phyloP scores from a whole-genome alignment of 192 early-diverging fungal genomes.

The Podila epigama region DNA sequence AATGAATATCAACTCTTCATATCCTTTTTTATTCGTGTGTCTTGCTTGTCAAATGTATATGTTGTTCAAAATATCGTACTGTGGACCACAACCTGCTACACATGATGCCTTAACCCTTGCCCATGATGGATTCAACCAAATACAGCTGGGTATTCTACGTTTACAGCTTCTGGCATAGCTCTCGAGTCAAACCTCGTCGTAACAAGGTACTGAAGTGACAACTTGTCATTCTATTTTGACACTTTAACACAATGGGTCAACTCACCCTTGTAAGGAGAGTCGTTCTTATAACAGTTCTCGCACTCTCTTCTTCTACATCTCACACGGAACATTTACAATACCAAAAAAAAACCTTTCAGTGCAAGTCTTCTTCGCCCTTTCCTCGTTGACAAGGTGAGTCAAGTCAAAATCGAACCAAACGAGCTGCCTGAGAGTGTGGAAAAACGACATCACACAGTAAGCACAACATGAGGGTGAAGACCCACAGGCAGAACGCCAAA shows the following conservation, averaged over 20 bases:
- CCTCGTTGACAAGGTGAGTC: constrained; percentile 36
- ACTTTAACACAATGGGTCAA: no score
- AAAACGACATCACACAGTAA: not conserved
- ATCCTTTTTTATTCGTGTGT: not conserved
- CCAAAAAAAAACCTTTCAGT: not conserved
- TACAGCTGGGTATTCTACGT: constrained; percentile 46
- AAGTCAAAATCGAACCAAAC: not conserved
- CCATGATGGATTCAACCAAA: constrained; percentile 15
- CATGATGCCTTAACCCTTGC: not conserved
- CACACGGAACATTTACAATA: not conserved
- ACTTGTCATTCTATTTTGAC: no score
- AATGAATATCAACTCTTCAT: constrained; percentile 45
- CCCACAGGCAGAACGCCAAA: no score
- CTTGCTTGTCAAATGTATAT: no score
- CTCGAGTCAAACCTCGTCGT: constrained; percentile 37
- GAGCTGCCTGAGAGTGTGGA: not conserved
- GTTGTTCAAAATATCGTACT: no score
- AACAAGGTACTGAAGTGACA: constrained; percentile 41
- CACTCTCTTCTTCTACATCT: not conserved
- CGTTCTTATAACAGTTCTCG: not conserved
- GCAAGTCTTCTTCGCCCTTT: constrained; percentile 42
- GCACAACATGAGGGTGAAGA: not conserved
- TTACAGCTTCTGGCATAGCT: constrained; percentile 43
- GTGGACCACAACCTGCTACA: not conserved
- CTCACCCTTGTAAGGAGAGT: not conserved